A percentile compares a stretch with the other conserved stretches of the same genome.
Evolutionary conservation across 495 filamentous ascomycete genomes (phyloP).

Genomic region (Parachaetomium inaequale): DNA sequence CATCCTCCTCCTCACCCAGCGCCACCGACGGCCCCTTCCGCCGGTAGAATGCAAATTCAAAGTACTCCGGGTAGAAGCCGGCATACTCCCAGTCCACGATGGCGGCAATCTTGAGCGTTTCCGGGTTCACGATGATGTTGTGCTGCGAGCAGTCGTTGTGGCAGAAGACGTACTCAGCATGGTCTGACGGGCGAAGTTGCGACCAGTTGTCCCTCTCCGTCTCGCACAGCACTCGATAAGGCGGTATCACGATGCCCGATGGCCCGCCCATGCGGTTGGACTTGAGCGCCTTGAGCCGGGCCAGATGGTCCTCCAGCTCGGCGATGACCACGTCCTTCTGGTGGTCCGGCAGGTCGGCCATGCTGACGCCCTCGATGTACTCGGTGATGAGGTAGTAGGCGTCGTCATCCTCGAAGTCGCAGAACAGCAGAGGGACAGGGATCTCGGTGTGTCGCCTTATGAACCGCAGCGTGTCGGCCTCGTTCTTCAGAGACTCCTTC

Average conservation of each 20-base stretch:
- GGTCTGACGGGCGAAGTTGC: background rate
- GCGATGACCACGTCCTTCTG: conserved; percentile 7
- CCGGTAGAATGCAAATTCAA: conserved; percentile 16
- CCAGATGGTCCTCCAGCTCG: conserved; percentile 11
- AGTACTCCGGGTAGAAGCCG: conserved; percentile 15
- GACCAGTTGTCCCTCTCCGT: conserved; percentile 13
- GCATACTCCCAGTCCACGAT: conserved; percentile 22
- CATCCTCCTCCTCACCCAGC: conserved; percentile 15
- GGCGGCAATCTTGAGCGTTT: conserved; percentile 14
- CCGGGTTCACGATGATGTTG: conserved; percentile 18
- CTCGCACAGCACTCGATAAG: conserved; percentile 14
- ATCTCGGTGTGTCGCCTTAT: conserved; percentile 9
- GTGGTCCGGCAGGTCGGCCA: conserved; percentile 12
- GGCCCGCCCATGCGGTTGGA: conserved; percentile 16
- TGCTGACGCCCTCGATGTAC: conserved; percentile 16
- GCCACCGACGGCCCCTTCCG: conserved; percentile 12
- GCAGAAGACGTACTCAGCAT: conserved; percentile 16
- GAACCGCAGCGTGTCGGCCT: conserved; percentile 15
- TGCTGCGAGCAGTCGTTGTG: conserved; percentile 17
- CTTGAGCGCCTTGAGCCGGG: conserved; percentile 8
- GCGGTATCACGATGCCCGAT: conserved; percentile 14
- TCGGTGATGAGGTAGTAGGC: conserved; percentile 18
- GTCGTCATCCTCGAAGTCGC: conserved; percentile 18
- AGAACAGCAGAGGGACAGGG: conserved; percentile 12
- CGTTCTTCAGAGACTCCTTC: conserved; percentile 11